Base-by-base conservation (phyloP, 2,329 filamentous ascomycete species). In the Fusarium armeniacum region DNA sequence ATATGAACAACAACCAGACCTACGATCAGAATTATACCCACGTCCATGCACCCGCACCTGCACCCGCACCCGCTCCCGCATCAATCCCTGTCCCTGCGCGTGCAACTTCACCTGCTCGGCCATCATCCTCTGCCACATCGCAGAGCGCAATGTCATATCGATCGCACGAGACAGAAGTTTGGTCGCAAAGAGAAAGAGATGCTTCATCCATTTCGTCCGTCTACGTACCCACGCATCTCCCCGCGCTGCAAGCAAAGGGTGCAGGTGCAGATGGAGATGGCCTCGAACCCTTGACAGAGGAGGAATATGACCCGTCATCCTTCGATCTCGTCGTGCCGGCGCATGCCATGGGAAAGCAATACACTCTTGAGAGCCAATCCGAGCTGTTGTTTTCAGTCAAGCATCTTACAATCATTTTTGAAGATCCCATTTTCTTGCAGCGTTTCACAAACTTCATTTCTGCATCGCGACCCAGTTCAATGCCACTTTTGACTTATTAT, bases 401-500 rank as follows among this genome's bases (percentile, higher is more conserved):
- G 53, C 91, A 93, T 78, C 81, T 93, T 30, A 78, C 84, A 43
- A 81, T 85, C 30, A 91, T 93, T 32, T 91, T 93, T 68, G 81
- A 84, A 5, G 87, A 92, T 59, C 86, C 89, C 0, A 80, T 85
- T 9, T 84, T 90, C 24, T 81, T 93, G 2, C 82, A 89, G 53
- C 85, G 84, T 45, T 94, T 94, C 76, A 91, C 88, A 3, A 84
- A 87, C 4, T 94, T 92, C 71, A 81, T 94, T 4, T 86, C 86
- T 60, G 77, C 82, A 6, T 82, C 85, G 45, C 83, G 90, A 45
- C 87, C 89, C 7, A 80, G 85, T 22, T 92, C 91, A 1, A 82
- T 92, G 3, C 86, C 90, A 0, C 80, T 91, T 10, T 79, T 94
- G 16, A 86, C 89, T 28, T 92, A 93, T 80, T 93, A 93, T 69